Conservation (phyloP, 495 filamentous ascomycete genomes). For the Penicillium herquei region DNA sequence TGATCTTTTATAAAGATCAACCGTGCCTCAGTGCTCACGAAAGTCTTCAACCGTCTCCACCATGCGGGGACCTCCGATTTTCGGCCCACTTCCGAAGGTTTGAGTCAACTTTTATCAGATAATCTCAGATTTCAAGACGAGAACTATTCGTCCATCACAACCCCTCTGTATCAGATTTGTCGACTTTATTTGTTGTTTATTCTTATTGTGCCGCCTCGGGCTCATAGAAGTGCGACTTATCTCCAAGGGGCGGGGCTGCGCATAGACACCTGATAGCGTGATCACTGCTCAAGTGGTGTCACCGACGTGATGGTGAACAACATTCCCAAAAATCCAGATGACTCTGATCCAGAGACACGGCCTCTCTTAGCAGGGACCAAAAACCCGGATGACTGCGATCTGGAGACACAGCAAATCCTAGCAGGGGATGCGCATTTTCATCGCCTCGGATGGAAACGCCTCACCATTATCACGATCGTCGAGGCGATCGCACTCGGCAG, state of each 20-base stretch:
- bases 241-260: not conserved
- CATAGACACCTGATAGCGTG: not conserved
- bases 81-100: not conserved
- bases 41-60: not conserved
- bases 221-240: not conserved
- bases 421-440: conserved; percentile 19
- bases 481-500: conserved; percentile 63
- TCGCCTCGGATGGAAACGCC: conserved; percentile 37
- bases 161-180: not conserved
- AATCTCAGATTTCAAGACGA: not conserved
- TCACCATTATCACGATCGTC: conserved; percentile 51
- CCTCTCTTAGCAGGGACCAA: conserved; percentile 1
- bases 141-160: not conserved
- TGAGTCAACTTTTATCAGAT: conserved; percentile 2
- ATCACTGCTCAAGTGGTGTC: not conserved
- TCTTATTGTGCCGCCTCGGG: not conserved
- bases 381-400: no score
- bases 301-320: not conserved
- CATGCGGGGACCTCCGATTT: conserved; percentile 1
- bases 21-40: not conserved
- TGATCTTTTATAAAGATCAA: no score
- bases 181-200: no score
- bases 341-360: conserved; percentile 1
- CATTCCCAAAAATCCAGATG: not conserved
- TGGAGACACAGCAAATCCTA: conserved; percentile 1